phyloP scores from a whole-genome alignment of 441 rosid species.

The Capsella rubella region DNA sequence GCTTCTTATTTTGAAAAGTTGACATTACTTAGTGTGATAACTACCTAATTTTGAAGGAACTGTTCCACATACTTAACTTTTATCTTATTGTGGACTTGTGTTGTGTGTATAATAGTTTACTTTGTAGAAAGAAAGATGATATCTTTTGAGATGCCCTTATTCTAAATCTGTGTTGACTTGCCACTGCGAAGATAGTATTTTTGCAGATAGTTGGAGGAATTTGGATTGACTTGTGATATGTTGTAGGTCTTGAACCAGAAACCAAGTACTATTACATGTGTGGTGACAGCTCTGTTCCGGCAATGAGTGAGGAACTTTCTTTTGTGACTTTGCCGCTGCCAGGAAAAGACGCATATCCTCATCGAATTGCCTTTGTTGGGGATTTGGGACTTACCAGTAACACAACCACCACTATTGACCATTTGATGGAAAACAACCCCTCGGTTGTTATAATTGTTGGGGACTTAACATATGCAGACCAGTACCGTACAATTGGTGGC shows the following conservation, averaged over 20 bases:
- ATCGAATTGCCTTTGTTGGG: conserved; percentile 58
- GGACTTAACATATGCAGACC: conserved; percentile 65
- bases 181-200: neutral
- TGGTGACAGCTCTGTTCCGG: conserved; percentile 60
- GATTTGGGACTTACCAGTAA: conserved; percentile 71
- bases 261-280: conserved; percentile 56
- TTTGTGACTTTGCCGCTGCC: conserved; percentile 48
- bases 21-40: neutral
- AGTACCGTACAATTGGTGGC: conserved; percentile 68
- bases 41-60: neutral
- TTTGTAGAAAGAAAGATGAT: neutral
- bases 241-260: conserved; percentile 60
- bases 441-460: conserved; percentile 64
- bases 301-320: conserved; percentile 55
- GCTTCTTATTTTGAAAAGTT: conserved; percentile 6
- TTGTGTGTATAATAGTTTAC: neutral
- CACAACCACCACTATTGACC: conserved; percentile 62
- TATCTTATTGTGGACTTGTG: neutral
- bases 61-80: neutral
- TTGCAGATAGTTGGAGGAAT: conserved; percentile 10
- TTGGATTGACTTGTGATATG: neutral
- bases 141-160: neutral
- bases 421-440: conserved; percentile 56
- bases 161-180: neutral
- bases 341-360: conserved; percentile 52